These are phyloP conservation scores for Plasmodium malariae DNA, from an alignment of 169 alveolate genomes.

Conservation along the genomic window DNA sequence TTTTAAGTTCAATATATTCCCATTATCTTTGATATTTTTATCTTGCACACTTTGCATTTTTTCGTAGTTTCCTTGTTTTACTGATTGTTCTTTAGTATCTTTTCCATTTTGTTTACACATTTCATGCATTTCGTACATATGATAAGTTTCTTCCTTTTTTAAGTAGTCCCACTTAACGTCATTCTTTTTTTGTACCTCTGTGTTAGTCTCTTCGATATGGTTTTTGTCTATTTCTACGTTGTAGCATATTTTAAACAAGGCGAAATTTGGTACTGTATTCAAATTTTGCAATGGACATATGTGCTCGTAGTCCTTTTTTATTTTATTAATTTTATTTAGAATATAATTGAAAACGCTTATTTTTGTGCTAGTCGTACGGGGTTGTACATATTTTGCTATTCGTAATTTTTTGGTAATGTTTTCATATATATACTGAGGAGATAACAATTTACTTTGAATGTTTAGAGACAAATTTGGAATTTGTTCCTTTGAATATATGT, in stretches of 20 bases:
- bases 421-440: conserved; percentile 41
- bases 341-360: conserved; percentile 15
- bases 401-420: conserved; percentile 27
- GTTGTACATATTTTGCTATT: conserved; percentile 23
- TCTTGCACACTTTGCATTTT: neutral
- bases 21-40: neutral
- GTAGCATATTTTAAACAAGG: neutral
- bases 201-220: neutral
- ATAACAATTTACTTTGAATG: conserved; percentile 39
- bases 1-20: conserved; percentile 2
- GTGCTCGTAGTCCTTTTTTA: conserved; percentile 4
- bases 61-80: neutral
- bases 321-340: conserved; percentile 11
- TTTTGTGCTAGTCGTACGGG: neutral
- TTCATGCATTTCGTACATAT: no score
- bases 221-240: neutral
- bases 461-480: conserved; percentile 55
- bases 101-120: neutral
- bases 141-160: no score
- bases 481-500: conserved; percentile 25
- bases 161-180: no score
- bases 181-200: no score
- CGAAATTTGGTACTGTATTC: neutral
- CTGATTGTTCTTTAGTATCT: neutral
- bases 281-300: neutral